Conservation (phyloP, 345 rosid genomes). For the Eucalyptus erythrocorys region DNA sequence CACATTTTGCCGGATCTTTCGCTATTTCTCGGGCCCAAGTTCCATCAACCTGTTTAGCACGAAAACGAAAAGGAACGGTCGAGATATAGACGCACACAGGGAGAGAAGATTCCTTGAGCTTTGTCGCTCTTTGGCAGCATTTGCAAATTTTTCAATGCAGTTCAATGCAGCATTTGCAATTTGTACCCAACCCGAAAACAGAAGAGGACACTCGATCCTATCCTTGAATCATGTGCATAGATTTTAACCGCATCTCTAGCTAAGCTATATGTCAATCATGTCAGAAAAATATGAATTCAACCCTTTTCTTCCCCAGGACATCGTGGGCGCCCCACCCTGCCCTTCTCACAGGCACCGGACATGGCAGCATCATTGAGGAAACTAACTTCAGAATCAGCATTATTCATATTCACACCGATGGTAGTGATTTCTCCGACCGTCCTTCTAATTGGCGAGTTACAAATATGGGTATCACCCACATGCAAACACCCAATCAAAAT, state of each 20-base stretch:
- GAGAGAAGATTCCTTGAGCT: neutral
- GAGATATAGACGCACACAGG: neutral
- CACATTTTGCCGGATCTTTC: neutral
- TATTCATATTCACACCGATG: neutral
- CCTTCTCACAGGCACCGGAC: neutral
- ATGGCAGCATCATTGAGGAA: neutral
- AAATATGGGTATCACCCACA: neutral
- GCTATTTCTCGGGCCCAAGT: neutral
- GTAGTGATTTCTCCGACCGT: neutral
- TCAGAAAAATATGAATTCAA: neutral
- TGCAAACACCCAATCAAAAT: neutral
- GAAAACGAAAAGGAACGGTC: neutral
- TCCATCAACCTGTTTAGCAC: neutral
- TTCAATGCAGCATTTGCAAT: no score
- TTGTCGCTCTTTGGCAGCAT: neutral
- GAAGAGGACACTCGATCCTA: neutral
- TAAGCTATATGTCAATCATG: neutral
- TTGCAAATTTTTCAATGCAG: neutral
- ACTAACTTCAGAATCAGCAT: neutral
- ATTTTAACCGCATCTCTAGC: neutral
- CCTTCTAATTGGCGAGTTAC: neutral
- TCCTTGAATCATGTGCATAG: neutral
- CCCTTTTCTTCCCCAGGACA: neutral
- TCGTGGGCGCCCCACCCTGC: neutral
- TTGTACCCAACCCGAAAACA: neutral